Percentiles rank a stretch among this genome's conserved stretches.
Evolutionary conservation across 2,329 filamentous ascomycete species (phyloP).

Genomic region (Cryphonectria radicalis): DNA sequence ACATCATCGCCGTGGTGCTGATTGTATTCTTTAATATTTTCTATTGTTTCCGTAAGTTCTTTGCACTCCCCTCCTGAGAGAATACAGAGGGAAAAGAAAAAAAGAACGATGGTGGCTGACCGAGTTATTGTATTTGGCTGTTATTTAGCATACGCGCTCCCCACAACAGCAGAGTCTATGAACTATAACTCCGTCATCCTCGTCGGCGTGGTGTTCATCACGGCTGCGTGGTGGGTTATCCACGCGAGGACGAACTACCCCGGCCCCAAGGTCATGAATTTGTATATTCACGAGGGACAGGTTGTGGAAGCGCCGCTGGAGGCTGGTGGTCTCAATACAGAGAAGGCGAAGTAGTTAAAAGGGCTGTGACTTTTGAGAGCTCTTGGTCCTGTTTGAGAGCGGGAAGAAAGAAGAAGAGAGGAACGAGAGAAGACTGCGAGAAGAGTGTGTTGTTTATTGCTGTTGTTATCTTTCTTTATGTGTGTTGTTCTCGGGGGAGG

Average conservation of each 20-base stretch:
- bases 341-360: not conserved
- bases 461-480: not conserved
- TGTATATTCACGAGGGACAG: constrained; percentile 45
- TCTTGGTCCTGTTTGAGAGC: too few relatives aligned
- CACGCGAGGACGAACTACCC: constrained; percentile 54
- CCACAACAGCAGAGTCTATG: constrained; percentile 48
- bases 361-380: too few relatives aligned
- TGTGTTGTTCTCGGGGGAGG: not conserved
- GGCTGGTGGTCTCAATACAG: constrained; percentile 24
- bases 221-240: constrained; percentile 54
- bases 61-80: not conserved
- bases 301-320: constrained; percentile 19
- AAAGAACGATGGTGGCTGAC: not conserved
- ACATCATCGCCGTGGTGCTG: constrained; percentile 53
- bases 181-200: constrained; percentile 61
- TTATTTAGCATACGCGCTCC: constrained; percentile 45
- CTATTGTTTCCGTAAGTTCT: constrained; percentile 60
- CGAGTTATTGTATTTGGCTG: constrained; percentile 18
- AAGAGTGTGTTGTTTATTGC: not conserved
- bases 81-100: not conserved
- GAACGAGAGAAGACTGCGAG: not conserved
- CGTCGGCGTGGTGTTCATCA: constrained; percentile 51
- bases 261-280: constrained; percentile 52
- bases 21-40: constrained; percentile 62
- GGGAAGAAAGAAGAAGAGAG: not conserved